phyloP scores from a whole-genome alignment of 2,329 filamentous ascomycete species.

The Aschersonia sp. region DNA sequence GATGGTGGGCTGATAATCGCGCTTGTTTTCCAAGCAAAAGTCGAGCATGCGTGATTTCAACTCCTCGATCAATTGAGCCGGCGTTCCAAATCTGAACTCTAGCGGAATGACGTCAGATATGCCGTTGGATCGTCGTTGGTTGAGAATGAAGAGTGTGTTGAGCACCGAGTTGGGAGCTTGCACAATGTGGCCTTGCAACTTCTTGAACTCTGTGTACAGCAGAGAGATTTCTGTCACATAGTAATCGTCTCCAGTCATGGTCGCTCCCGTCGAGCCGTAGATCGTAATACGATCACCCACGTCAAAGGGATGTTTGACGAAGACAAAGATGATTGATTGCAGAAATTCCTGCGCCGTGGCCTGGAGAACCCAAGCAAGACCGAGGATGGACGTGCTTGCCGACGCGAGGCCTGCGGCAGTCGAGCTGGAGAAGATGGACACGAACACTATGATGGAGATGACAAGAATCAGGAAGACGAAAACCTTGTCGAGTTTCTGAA shows the following conservation, averaged over 20 bases:
- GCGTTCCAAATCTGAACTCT: constrained; percentile 78
- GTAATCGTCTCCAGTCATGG: constrained; percentile 75
- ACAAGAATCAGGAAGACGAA: constrained; percentile 76
- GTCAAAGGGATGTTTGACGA: constrained; percentile 94
- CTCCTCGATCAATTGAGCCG: constrained; percentile 65
- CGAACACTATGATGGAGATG: constrained; percentile 71
- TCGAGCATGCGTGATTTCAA: constrained; percentile 69
- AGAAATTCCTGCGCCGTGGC: constrained; percentile 89
- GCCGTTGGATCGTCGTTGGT: constrained; percentile 79
- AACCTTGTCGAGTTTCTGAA: constrained; percentile 76
- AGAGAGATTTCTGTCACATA: constrained; percentile 91
- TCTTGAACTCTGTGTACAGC: constrained; percentile 94
- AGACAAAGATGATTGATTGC: constrained; percentile 88
- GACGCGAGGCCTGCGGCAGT: constrained; percentile 86
- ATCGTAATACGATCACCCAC: constrained; percentile 86
- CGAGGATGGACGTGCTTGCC: constrained; percentile 73
- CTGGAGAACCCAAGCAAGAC: constrained; percentile 83
- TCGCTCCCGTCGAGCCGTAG: constrained; percentile 76
- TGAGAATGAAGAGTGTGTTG: constrained; percentile 87
- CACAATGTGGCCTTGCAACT: constrained; percentile 93
- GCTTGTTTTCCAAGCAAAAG: constrained; percentile 73
- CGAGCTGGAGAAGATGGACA: constrained; percentile 78
- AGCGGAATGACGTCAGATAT: constrained; percentile 77
- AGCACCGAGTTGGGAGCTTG: constrained; percentile 91
- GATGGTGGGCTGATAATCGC: constrained; percentile 77